Base-by-base conservation (phyloP, 495 filamentous ascomycete genomes). In the Penicillium lagena region DNA sequence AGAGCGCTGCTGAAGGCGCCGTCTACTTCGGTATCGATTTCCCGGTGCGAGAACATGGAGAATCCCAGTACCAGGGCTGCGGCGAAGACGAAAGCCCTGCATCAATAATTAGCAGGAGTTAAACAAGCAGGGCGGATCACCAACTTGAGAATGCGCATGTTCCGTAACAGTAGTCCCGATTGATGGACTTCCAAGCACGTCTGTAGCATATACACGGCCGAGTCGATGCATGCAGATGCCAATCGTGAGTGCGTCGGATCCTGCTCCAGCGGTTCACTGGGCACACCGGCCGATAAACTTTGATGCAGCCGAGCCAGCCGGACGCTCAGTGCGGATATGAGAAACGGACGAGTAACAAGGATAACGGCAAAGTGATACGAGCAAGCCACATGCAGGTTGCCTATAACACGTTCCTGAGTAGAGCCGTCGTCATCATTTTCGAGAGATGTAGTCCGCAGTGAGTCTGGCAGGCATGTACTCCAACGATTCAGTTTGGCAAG, bases 341-440 rank as follows among this genome's bases (percentile, higher is more conserved):
- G 49, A 28, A 70, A 71, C 4, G 66, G 66, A 2, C 68, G 56
- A 2, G 66, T 71, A 6, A 69, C 63, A 27, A 70, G 53, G 11
- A 71, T 70, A 0, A 71, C 61, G 1, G 66, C 68, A 43, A 70
- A 71, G 43, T 71, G 65, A 39, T 71, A 71, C 2, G 59, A 62
- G 27, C 68, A 71, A 7, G 66, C 66, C 34, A 70, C 55, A 28
- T 71, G 68, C 29, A 71, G 55, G 12, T 61, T 67, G 0, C 64
- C 64, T 17, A 71, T 56, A 12, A 64, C 60, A 7, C 55, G 60
- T 27, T 63, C 51, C 35, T 59, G 65, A 3, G 45, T 49, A 4
- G 46, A 40, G 12, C 48, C 56, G 10, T 50, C 32, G 15, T 58
- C 50, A n/a, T 55, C 47, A 7, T 46, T 46, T 15, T 50, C 40